Percentiles rank a stretch among this genome's conserved stretches.
These are phyloP conservation scores for Adansonia gregorii DNA, from an alignment of 441 rosid genomes.

Conservation along the genomic window DNA sequence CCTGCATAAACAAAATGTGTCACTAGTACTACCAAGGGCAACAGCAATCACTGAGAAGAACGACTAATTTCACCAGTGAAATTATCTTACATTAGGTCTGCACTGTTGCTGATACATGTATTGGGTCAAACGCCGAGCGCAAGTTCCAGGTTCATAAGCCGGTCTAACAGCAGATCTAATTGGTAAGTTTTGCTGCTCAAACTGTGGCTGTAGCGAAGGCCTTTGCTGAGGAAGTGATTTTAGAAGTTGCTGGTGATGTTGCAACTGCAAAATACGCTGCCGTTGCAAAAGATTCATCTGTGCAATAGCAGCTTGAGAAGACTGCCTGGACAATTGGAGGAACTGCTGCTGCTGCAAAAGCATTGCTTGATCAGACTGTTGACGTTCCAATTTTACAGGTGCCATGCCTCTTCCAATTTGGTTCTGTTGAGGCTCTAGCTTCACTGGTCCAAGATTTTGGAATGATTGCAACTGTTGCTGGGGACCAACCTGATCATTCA, in stretches of 20 bases:
- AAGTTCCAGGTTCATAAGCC: slow-evolving; percentile 47
- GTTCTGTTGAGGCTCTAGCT: slow-evolving; percentile 41
- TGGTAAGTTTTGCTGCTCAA: slow-evolving; percentile 42
- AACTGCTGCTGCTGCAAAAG: slow-evolving; percentile 43
- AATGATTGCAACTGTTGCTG: slow-evolving; percentile 41
- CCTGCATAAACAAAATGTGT: slow-evolving; percentile 39
- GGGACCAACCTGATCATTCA: slow-evolving; percentile 36
- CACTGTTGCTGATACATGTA: slow-evolving; percentile 45
- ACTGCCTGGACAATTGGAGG: slow-evolving; percentile 40
- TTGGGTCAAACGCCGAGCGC: slow-evolving; percentile 46
- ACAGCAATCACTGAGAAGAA: slow-evolving; percentile 13
- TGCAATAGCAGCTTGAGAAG: slow-evolving; percentile 39
- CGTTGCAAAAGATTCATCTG: slow-evolving; percentile 44
- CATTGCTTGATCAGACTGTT: slow-evolving; percentile 40
- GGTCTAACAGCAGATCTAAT: slow-evolving; percentile 37
- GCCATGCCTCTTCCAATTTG: slow-evolving; percentile 36
- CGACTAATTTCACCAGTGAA: neutral
- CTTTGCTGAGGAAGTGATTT: slow-evolving; percentile 41
- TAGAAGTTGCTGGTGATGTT: slow-evolving; percentile 40
- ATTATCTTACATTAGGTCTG: slow-evolving; percentile 41
- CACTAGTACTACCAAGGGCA: slow-evolving; percentile 6
- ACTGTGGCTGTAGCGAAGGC: slow-evolving; percentile 38
- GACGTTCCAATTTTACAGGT: slow-evolving; percentile 41
- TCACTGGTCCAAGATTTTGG: slow-evolving; percentile 37
- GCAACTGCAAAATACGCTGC: slow-evolving; percentile 43